Evolutionary conservation across 1,284 basidiomycete species (phyloP).

Genomic region (Earliella scabrosa): DNA sequence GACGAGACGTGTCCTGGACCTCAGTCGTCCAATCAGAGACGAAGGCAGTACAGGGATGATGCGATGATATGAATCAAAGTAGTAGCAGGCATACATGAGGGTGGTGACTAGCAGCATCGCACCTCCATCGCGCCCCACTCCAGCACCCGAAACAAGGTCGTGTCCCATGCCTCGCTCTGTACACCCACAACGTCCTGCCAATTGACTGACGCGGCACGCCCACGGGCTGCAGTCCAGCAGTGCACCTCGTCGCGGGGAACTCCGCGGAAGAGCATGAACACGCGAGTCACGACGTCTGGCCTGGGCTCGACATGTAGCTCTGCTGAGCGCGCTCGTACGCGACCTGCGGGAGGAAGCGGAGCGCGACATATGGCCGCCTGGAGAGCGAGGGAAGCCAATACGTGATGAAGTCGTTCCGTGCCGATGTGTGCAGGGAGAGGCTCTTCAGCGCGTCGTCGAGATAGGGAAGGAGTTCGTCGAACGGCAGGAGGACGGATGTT

Average conservation of each 20-base stretch:
- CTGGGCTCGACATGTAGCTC: background rate
- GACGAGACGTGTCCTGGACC: too few relatives aligned
- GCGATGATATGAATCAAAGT: too few relatives aligned
- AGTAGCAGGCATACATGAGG: too few relatives aligned
- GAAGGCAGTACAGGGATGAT: too few relatives aligned
- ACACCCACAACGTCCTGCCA: background rate
- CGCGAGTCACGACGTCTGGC: slow-evolving; percentile 47
- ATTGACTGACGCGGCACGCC: background rate
- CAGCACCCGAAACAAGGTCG: background rate
- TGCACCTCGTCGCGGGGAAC: slow-evolving; percentile 29
- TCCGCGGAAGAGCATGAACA: slow-evolving; percentile 52
- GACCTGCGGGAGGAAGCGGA: slow-evolving; percentile 1
- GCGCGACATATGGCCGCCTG: background rate
- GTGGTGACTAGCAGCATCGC: too few relatives aligned
- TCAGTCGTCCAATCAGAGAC: too few relatives aligned
- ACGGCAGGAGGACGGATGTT: background rate
- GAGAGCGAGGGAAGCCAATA: slow-evolving; percentile 4
- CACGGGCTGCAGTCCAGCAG: too few relatives aligned
- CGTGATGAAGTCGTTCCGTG: slow-evolving; percentile 5
- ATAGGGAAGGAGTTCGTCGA: background rate
- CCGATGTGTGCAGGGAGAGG: background rate
- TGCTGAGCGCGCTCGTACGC: slow-evolving; percentile 3
- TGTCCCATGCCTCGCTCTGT: background rate
- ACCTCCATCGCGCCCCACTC: too few relatives aligned
- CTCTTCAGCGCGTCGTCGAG: background rate